These are phyloP conservation scores for Cyclotella choctawhatcheeana DNA, from an alignment of 108 stramenopile species.

Conservation along the genomic window DNA sequence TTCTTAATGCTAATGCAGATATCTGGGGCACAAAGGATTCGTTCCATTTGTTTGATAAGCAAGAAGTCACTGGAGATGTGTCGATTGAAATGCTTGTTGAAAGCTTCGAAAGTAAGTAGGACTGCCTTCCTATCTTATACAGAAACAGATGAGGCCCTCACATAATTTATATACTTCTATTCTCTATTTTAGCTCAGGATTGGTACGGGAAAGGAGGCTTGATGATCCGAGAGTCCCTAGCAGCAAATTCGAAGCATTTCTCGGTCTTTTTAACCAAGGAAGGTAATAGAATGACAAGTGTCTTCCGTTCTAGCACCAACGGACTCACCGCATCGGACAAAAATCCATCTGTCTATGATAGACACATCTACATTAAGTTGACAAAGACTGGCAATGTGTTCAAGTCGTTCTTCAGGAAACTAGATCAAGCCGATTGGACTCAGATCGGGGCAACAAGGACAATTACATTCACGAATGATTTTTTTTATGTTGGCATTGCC, in stretches of 20 bases:
- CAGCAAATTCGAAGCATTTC: background rate
- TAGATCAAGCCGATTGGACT: background rate
- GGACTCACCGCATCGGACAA: too few relatives aligned
- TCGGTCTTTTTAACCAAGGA: background rate
- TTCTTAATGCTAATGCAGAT: too few relatives aligned
- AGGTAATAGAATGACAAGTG: background rate
- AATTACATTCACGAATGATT: background rate
- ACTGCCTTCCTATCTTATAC: too few relatives aligned
- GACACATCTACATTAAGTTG: background rate
- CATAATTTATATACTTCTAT: too few relatives aligned
- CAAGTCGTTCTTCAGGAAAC: background rate
- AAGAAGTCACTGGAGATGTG: conserved; percentile 4
- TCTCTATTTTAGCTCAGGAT: too few relatives aligned
- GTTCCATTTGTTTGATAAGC: conserved; percentile 23
- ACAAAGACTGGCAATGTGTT: background rate
- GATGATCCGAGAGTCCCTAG: background rate
- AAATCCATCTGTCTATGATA: background rate
- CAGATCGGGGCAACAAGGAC: background rate
- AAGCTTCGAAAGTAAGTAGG: too few relatives aligned
- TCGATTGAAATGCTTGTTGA: conserved; percentile 3
- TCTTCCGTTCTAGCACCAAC: background rate
- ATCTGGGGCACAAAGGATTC: conserved; percentile 16
- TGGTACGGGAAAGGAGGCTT: background rate
- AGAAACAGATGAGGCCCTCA: too few relatives aligned
- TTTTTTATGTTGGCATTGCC: background rate